Base-by-base conservation (phyloP, 2,329 filamentous ascomycete species). In the Neofusicoccum sp. region DNA sequence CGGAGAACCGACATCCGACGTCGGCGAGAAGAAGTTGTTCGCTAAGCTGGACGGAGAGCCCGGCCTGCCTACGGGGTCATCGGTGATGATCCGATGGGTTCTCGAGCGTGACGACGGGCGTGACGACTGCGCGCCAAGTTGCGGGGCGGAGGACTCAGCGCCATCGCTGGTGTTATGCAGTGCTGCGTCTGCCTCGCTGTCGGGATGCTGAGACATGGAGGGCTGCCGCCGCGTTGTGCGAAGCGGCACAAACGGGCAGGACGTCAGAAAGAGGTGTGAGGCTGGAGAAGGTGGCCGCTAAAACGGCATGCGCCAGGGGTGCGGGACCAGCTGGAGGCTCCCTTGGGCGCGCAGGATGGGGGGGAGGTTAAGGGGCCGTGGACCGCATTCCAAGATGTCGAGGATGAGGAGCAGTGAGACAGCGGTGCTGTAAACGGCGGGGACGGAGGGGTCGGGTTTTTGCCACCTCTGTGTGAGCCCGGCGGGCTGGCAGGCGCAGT, bases 1-100 rank as follows among this genome's bases (percentile, higher is more conserved):
- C 16, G 78, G 77, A 64, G 67, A 57, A 43, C 68, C 72, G 12
- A 65, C 62, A 26, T 70, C 68, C n/a, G 61, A 62, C 28, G 66
- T 66, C 1, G 70, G 65, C 14, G 60, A 60, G 24, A 66, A 56
- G 3, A 63, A 63, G 38, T 62, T 24, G 44, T 61, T 64, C 63
- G 58, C 38, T 11, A 1, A 47, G 63, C 9, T 62, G 65, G 28
- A n/a, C 51, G 62, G 63, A 28, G 61, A 40, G 31, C 30, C 12
- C 20, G 43, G 51, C 45, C 40, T 36, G 26, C 26, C 28, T 51
- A 40, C 33, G 38, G 53, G 60, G 20, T 49, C 63, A 28, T 61
- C 36, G 26, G 63, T 63, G 20, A 40, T 9, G 34, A 61, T 61
- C 20, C 43, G 59, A n/a, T 38, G 33, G 36, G 47, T 54, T 16